Conservation (phyloP, 1,139 yeast genomes). For the Diutina pseudorugosa region DNA sequence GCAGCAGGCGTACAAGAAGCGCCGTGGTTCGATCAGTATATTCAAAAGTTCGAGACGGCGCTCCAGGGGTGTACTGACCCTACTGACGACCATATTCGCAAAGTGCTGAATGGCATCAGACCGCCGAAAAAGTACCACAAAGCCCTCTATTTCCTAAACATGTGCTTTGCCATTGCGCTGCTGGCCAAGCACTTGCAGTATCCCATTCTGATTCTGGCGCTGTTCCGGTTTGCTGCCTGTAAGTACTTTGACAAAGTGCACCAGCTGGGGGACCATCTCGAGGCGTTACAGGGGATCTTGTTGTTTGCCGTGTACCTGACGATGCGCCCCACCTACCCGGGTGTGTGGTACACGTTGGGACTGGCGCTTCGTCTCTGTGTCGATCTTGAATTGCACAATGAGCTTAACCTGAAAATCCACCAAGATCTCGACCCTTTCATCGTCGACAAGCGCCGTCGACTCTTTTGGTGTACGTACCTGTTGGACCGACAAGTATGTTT, state of each 20-base stretch:
- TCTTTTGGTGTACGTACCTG: slow-evolving; percentile 85
- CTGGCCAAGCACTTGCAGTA: slow-evolving; percentile 64
- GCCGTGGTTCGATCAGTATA: slow-evolving; percentile 36
- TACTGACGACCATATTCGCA: slow-evolving; percentile 2
- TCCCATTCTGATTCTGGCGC: slow-evolving; percentile 55
- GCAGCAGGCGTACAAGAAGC: slow-evolving; percentile 9
- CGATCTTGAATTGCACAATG: slow-evolving; percentile 68
- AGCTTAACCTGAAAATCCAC: slow-evolving; percentile 20
- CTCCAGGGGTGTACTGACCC: neutral
- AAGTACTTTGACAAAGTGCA: slow-evolving; percentile 48
- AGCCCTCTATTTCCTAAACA: slow-evolving; percentile 51
- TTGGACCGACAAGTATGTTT: slow-evolving; percentile 71
- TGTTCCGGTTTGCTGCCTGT: slow-evolving; percentile 62
- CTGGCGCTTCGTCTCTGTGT: slow-evolving; percentile 70
- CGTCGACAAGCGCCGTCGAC: slow-evolving; percentile 58
- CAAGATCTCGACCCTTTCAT: slow-evolving; percentile 33
- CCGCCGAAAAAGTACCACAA: slow-evolving; percentile 35
- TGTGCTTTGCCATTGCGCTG: slow-evolving; percentile 72
- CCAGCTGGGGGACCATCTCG: slow-evolving; percentile 48
- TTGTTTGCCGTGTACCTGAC: slow-evolving; percentile 58
- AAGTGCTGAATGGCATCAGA: neutral
- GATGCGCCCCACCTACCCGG: slow-evolving; percentile 71
- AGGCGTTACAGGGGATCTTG: slow-evolving; percentile 60
- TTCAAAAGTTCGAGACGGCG: slow-evolving; percentile 16
- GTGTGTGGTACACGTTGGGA: slow-evolving; percentile 88